Percentiles rank a stretch among this genome's conserved stretches.
Evolutionary conservation across 2,329 filamentous ascomycete species (phyloP).

Genomic region (Mollisiaceae sp.): DNA sequence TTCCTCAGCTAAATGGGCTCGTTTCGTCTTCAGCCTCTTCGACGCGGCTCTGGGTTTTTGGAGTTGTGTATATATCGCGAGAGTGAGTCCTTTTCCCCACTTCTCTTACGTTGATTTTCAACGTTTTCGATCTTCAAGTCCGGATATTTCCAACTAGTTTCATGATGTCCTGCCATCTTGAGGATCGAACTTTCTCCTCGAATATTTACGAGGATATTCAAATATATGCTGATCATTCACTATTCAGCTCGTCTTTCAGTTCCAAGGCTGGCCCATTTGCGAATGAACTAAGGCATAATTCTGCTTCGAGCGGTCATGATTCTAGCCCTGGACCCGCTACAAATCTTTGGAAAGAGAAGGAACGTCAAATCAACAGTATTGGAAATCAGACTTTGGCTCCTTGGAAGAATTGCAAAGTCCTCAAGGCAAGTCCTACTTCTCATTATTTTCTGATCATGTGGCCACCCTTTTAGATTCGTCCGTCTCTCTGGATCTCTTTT

Average conservation of each 20-base stretch:
- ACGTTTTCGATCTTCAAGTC: neutral
- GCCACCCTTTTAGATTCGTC: neutral
- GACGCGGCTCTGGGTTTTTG: neutral
- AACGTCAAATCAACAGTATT: neutral
- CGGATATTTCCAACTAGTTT: neutral
- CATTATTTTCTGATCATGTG: neutral
- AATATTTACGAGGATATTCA: neutral
- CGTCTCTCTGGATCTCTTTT: neutral
- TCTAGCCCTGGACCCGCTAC: neutral
- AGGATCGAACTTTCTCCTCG: neutral
- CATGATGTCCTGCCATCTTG: neutral
- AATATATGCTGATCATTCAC: neutral
- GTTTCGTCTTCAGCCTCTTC: slow-evolving; percentile 2
- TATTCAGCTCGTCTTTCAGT: neutral
- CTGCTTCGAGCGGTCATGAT: neutral
- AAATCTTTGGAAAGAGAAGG: neutral
- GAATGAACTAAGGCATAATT: neutral
- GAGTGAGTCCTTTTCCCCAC: neutral
- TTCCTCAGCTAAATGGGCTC: slow-evolving; percentile 1
- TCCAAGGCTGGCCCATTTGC: neutral
- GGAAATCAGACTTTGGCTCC: neutral
- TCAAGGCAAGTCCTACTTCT: neutral
- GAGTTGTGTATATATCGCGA: neutral
- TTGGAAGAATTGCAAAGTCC: neutral
- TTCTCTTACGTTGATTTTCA: neutral